Evolutionary conservation across 2,329 filamentous ascomycete species (phyloP), one percentile per base, ranked within the genome.

Genomic region (Hymenoscyphus infarciens): DNA sequence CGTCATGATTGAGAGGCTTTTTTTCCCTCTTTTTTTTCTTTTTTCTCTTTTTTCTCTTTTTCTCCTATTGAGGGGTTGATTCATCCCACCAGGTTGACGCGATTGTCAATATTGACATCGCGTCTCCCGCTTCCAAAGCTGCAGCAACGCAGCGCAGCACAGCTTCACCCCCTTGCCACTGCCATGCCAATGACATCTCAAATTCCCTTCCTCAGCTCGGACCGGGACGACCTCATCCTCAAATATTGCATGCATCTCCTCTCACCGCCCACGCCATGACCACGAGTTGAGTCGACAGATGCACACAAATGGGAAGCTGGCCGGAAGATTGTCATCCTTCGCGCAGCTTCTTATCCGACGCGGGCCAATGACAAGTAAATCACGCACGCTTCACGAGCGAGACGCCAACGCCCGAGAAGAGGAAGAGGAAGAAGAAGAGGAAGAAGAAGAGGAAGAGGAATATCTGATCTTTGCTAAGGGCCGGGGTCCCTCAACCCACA

Each of bases 31-130:
- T 27, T 27, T 27, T 27, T 4, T 27, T 4, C 25, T 27, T 27
- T 27, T 27, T 27, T 27, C 25, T 27, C 25, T 4, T 27, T 27
- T 27, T 27, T 27, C 4, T 4, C 25, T 33, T 33, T 33, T 11
- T 35, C 13, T 35, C 8, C 13, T 4, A 3, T 15, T 11, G n/a
- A 19, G 19, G 42, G 19, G 19, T 19, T 22, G 42, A 49, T 49
- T 49, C 42, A 49, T 49, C 42, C 42, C 42, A 49, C 42, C 42
- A 11, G 25, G 59, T 56, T 56, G 19, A 67, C 66, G 68, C 67
- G 67, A 49, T 65, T 66, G 67, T 70, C 42, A 70, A 70, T 67
- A 68, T 68, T 70, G 33, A 70, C 68, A 64, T 62, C 66, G 66
- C 66, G 65, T 66, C 65, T 56, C 38, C 33, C 59, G 15, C 55